Conservation (phyloP, 495 filamentous ascomycete species). For the Aspergillus ostianus region DNA sequence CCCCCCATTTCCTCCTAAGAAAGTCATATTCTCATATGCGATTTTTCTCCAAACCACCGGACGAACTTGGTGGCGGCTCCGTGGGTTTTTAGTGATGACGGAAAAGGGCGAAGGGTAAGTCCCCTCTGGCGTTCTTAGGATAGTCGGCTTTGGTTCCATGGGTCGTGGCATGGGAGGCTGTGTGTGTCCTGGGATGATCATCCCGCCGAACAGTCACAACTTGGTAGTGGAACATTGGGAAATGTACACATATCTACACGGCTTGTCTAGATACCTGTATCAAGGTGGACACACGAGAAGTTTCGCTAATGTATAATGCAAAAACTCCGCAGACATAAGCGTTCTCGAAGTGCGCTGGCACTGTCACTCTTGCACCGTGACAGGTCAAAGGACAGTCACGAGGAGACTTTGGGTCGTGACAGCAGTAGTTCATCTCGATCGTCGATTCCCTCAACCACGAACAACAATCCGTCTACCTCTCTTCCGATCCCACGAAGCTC, state of each 20-base stretch:
- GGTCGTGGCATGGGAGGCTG: conserved; percentile 6
- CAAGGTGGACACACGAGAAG: conserved; percentile 9
- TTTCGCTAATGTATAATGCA: conserved; percentile 28
- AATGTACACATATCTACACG: conserved; percentile 1
- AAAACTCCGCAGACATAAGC: conserved; percentile 45
- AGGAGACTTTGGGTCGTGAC: conserved; percentile 27
- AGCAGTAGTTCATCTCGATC: conserved; percentile 29
- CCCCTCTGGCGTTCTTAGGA: neutral
- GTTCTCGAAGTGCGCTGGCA: conserved; percentile 52
- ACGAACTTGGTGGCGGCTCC: conserved; percentile 4
- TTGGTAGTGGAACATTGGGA: neutral
- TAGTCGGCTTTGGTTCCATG: conserved; percentile 13
- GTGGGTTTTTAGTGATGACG: conserved; percentile 22
- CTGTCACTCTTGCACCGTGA: conserved; percentile 53
- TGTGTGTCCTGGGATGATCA: neutral
- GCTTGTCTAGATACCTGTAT: neutral
- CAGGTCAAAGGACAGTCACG: conserved; percentile 39
- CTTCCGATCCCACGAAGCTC: conserved; percentile 31
- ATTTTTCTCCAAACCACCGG: neutral
- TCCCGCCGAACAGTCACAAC: neutral
- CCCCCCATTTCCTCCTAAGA: too few species aligned
- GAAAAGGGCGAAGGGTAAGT: conserved; percentile 33
- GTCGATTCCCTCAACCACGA: conserved; percentile 26
- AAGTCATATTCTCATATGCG: neutral
- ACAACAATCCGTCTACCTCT: conserved; percentile 21